Percentiles rank a stretch among this genome's conserved stretches.
These are phyloP conservation scores for Penicillium hesseltinei DNA, from an alignment of 2,329 filamentous ascomycete species.

Conservation along the genomic window DNA sequence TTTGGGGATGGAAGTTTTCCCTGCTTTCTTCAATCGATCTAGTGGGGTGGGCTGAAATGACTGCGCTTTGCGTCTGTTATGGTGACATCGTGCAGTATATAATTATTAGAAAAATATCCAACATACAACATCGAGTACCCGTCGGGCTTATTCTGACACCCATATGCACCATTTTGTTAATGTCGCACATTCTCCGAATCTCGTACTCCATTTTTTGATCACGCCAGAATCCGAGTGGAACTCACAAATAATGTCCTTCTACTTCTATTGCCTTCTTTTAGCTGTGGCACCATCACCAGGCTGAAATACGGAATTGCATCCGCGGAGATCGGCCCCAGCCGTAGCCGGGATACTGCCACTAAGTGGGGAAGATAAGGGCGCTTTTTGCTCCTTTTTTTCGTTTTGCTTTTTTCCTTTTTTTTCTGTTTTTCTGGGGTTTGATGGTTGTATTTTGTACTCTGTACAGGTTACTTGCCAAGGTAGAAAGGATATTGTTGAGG, in stretches of 20 bases:
- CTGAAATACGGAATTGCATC: slow-evolving; percentile 1
- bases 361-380: slow-evolving; percentile 6
- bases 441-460: neutral
- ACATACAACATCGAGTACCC: neutral
- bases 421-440: neutral
- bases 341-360: slow-evolving; percentile 7
- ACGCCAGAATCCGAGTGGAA: neutral
- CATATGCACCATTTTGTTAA: neutral
- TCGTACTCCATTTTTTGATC: neutral
- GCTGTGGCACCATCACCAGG: neutral
- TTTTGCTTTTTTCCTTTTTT: too few relatives aligned
- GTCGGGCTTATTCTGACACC: neutral
- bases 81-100: neutral
- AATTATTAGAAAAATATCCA: neutral
- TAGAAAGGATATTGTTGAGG: neutral
- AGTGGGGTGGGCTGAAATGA: neutral
- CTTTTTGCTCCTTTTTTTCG: neutral
- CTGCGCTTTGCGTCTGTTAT: neutral
- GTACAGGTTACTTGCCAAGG: neutral
- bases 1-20: neutral
- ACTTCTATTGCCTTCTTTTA: neutral
- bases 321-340: slow-evolving; percentile 26
- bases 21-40: neutral
- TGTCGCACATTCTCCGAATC: neutral
- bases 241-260: neutral